Evolutionary conservation across 108 stramenopile species (phyloP).

Genomic region (Skeletonema costatum): DNA sequence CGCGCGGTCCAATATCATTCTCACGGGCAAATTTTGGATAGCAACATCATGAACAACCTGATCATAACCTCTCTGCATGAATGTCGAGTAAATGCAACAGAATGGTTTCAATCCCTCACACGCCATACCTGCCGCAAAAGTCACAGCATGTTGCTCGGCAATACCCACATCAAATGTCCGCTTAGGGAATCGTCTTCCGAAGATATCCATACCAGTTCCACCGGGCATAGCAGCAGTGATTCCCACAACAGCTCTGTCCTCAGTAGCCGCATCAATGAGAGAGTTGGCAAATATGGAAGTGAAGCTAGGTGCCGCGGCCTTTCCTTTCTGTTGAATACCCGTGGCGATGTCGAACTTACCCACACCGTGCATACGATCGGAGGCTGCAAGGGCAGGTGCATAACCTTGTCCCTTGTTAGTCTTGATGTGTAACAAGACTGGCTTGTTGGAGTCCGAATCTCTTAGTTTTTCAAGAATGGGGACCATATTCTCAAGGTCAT

Average conservation of each 20-base stretch:
- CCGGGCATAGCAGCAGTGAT: conserved; percentile 99
- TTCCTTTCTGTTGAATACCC: conserved; percentile 88
- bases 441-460: conserved; percentile 82
- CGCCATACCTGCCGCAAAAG: conserved; percentile 97
- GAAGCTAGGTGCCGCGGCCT: conserved; percentile 68
- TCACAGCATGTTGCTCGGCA: conserved; percentile 98
- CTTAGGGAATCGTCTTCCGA: conserved; percentile 95
- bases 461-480: conserved; percentile 95
- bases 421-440: conserved; percentile 94
- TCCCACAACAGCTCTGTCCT: conserved; percentile 91
- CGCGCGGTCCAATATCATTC: conserved; percentile 94
- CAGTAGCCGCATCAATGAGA: conserved; percentile 89
- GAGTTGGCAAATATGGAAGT: conserved; percentile 96
- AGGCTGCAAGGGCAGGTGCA: conserved; percentile 92
- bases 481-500: conserved; percentile 96
- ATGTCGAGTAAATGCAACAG: conserved; percentile 95
- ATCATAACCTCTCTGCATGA: conserved; percentile 97
- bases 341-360: conserved; percentile 96
- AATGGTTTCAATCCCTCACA: conserved; percentile 98
- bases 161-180: conserved; percentile 98
- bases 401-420: conserved; percentile 96
- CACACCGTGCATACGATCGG: conserved; percentile 97
- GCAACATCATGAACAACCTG: conserved; percentile 98
- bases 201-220: conserved; percentile 98
- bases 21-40: conserved; percentile 94